Conservation (phyloP, 1,284 basidiomycete species). For the Fomitopsis betulina region DNA sequence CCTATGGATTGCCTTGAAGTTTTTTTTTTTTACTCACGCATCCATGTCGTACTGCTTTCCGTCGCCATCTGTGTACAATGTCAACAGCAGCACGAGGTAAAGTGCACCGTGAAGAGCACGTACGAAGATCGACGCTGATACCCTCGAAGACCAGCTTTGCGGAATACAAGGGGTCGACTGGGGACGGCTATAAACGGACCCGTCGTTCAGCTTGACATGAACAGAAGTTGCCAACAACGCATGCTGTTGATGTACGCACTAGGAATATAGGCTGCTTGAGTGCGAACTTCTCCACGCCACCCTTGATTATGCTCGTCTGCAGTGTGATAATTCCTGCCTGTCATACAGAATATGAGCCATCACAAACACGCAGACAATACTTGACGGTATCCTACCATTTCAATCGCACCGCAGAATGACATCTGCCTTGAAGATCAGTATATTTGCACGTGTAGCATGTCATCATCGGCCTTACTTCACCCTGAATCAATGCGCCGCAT, state of each 20-base stretch:
- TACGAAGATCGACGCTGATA: constrained; percentile 67
- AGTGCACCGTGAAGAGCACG: constrained; percentile 16
- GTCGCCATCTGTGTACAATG: constrained; percentile 49
- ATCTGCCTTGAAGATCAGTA: constrained; percentile 22
- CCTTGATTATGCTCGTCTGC: constrained; percentile 70
- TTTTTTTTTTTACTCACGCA: constrained; percentile 44
- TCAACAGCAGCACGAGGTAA: not conserved
- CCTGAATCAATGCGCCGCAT: constrained; percentile 28
- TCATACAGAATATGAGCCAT: too few relatives aligned
- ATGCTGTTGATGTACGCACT: constrained; percentile 25
- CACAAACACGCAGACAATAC: too few relatives aligned
- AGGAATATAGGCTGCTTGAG: constrained; percentile 75
- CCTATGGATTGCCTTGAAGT: not conserved
- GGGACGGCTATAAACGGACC: constrained; percentile 49
- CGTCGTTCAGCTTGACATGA: not conserved
- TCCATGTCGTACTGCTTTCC: constrained; percentile 79
- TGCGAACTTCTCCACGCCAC: constrained; percentile 70
- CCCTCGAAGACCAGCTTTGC: constrained; percentile 73
- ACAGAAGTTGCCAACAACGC: not conserved
- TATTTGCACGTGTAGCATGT: not conserved
- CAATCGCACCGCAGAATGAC: constrained; percentile 77
- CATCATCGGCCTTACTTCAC: constrained; percentile 37
- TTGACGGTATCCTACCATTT: constrained; percentile 45
- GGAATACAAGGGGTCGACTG: constrained; percentile 71
- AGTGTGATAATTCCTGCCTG: constrained; percentile 77